phyloP scores from a whole-genome alignment of 148 eudicot genomes.

The Dysphania ambrosioides region DNA sequence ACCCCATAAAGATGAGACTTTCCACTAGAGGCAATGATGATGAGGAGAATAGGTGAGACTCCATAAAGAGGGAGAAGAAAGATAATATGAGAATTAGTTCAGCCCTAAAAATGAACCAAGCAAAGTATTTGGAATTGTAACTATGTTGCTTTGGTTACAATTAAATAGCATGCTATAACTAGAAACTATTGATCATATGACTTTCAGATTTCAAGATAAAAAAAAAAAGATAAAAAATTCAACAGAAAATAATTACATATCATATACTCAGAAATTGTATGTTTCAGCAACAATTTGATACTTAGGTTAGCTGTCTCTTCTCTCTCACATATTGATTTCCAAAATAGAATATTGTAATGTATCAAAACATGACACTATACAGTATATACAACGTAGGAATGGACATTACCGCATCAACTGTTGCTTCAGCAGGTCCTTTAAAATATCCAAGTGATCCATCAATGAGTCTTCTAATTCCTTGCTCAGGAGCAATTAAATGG shows the following conservation, averaged over 20 bases:
- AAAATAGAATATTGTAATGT: not conserved
- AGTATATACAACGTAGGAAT: not conserved
- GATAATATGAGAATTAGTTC: no score
- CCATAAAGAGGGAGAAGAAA: no score
- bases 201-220: not conserved
- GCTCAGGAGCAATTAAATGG: conserved; percentile 97
- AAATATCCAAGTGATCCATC: conserved; percentile 98
- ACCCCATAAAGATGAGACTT: no score
- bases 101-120: no score
- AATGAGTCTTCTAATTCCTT: conserved; percentile 94
- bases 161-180: not conserved
- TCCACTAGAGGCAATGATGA: no score
- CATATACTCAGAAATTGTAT: not conserved
- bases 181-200: not conserved
- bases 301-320: not conserved
- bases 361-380: not conserved
- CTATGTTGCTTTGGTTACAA: not conserved
- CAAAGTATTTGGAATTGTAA: no score
- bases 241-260: not conserved
- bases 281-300: not conserved
- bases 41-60: no score
- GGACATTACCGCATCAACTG: conserved; percentile 87
- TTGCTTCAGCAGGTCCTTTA: conserved; percentile 99
- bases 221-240: no score
- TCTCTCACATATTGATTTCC: not conserved